phyloP scores from a whole-genome alignment of 140 eudicot species.

The Erigeron philadelphicus region DNA sequence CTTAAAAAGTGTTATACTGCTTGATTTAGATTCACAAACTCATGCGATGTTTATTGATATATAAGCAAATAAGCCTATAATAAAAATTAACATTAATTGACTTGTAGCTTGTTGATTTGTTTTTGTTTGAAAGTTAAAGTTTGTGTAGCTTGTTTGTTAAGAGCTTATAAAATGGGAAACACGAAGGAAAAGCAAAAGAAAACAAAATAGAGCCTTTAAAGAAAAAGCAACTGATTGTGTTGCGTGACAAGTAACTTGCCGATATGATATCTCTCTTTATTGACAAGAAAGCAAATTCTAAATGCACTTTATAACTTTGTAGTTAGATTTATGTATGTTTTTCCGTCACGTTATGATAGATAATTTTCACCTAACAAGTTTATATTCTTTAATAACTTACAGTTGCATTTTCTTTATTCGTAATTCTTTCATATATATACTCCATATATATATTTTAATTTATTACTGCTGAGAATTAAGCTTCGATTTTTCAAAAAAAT shows the following conservation, averaged over 20 bases:
- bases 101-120: too few relatives aligned
- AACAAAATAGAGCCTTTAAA: conserved; percentile 6
- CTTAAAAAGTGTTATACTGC: too few relatives aligned
- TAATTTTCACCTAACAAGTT: neutral
- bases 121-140: too few relatives aligned
- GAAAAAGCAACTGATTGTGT: conserved; percentile 17
- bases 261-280: neutral
- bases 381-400: too few relatives aligned
- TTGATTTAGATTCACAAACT: too few relatives aligned
- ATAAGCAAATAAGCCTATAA: too few relatives aligned
- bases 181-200: neutral
- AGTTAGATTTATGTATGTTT: conserved; percentile 9
- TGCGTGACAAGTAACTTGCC: neutral
- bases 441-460: too few relatives aligned
- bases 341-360: conserved; percentile 17
- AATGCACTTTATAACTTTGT: conserved; percentile 22
- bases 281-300: conserved; percentile 15
- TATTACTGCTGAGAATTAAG: too few relatives aligned
- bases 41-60: too few relatives aligned
- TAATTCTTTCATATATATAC: too few relatives aligned
- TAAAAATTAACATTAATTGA: too few relatives aligned
- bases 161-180: neutral
- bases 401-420: neutral
- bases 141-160: neutral
- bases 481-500: too few relatives aligned